Evolutionary conservation across 192 early-diverging fungal species (phyloP).

Genomic region (Mortierella alpina): DNA sequence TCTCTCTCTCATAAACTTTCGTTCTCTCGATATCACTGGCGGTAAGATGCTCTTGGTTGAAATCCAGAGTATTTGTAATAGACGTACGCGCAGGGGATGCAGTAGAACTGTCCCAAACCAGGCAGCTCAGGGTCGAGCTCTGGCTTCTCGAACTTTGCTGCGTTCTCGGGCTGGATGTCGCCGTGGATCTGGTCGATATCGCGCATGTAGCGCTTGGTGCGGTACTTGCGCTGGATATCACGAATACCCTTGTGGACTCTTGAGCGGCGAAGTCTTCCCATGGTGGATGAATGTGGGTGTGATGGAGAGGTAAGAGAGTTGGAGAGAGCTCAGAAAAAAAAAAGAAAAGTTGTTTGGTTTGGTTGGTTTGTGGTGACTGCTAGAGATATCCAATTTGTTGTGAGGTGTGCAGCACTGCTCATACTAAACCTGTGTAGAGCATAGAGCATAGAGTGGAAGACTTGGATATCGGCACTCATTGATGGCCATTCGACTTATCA

Average conservation of each 20-base stretch:
- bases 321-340: conserved; percentile 1
- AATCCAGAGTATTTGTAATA: too few relatives aligned
- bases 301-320: not conserved
- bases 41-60: not conserved
- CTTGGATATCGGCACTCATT: too few relatives aligned
- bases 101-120: conserved; percentile 92
- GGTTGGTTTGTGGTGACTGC: too few relatives aligned
- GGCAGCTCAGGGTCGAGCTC: conserved; percentile 87
- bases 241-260: conserved; percentile 70
- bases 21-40: not conserved
- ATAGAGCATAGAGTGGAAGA: too few relatives aligned
- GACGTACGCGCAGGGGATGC: conserved; percentile 80
- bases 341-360: not conserved
- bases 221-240: conserved; percentile 83
- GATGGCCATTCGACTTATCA: too few relatives aligned
- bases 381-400: too few relatives aligned
- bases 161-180: conserved; percentile 82
- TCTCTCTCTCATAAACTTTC: not conserved
- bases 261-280: conserved; percentile 66
- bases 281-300: conserved; percentile 12
- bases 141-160: conserved; percentile 67
- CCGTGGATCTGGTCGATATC: conserved; percentile 97
- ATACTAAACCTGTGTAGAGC: too few relatives aligned
- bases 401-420: too few relatives aligned
- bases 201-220: conserved; percentile 88